Conservation (phyloP, 148 eudicot species). For the Rhododendron ovatum region DNA sequence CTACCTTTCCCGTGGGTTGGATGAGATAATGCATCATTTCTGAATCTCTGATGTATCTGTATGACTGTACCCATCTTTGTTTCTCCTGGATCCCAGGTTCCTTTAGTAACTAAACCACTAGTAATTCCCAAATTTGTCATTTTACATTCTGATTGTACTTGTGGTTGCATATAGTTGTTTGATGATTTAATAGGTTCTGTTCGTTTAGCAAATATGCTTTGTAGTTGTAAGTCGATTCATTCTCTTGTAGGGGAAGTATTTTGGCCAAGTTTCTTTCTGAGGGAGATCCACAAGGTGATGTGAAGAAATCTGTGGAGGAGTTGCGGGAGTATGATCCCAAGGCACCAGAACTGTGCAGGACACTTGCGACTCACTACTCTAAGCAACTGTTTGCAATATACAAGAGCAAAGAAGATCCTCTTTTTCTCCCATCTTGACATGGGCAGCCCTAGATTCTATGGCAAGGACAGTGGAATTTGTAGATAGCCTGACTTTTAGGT, state of each 20-base stretch:
- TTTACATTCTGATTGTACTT: not conserved
- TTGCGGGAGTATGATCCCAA: constrained; percentile 29
- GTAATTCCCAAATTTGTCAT: not conserved
- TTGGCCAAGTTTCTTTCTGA: constrained; percentile 64
- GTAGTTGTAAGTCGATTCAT: not conserved
- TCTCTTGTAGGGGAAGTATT: constrained; percentile 41
- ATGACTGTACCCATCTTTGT: not conserved
- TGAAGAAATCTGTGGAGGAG: constrained; percentile 61
- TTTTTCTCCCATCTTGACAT: constrained; percentile 31
- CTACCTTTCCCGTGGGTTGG: not conserved
- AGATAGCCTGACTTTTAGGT: not conserved
- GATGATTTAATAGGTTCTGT: not conserved
- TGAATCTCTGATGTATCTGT: not conserved
- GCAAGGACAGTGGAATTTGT: not conserved
- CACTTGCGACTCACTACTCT: constrained; percentile 58
- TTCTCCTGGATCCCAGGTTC: not conserved
- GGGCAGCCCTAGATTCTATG: not conserved
- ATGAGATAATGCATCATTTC: not conserved
- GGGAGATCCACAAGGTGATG: constrained; percentile 45
- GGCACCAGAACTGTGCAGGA: constrained; percentile 50
- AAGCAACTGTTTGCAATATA: constrained; percentile 73
- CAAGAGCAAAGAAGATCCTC: constrained; percentile 46
- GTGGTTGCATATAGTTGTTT: not conserved
- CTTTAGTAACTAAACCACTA: not conserved
- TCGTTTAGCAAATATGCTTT: not conserved